Base-by-base conservation (phyloP, 148 eudicot genomes). In the Rhododendron ferrugineum region DNA sequence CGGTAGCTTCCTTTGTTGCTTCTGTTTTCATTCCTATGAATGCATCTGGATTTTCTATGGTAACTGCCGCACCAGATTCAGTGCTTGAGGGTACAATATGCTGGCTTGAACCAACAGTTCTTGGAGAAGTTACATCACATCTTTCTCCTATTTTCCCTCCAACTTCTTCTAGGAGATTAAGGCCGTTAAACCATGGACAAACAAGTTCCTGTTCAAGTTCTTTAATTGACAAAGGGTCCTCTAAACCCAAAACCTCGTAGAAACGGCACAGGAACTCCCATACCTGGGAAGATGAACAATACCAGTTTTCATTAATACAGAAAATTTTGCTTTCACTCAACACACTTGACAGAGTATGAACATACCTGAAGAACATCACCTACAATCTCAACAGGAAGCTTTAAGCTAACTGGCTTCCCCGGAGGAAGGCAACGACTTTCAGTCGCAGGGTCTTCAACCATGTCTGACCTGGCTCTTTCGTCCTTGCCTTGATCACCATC, bases 311-410 rank as follows among this genome's bases (percentile, higher is more conserved):
- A 56, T 44, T 14, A 54, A n/a, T 37, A 56, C 40, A 78, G 16
- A 26, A 18, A 79, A 40, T 64, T 18, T 20, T 66, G 40, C 72
- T 18, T 37, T 37, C 4, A 54, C 16, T 60, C 54, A 84, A 49
- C 58, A 13, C 26, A 30, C 50, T 50, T 44, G n/a, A 16, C 79
- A 56, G 49, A 28, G 56, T 23, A 72, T 30, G 42, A 64, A 78
- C 56, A 85, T 90, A 93, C 96, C 92, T 93, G 93, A 52, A 93
- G 89, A 83, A 86, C 88, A 80, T 93, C 93, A 70, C 94, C 94
- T 30, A 93, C 86, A 68, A 88, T 85, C 83, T 88, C 86, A 75
- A 88, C 78, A 32, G 94, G 92, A 76, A 93, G 88, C 85, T 91
- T 88, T 62, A 88, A 82, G 44, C 91, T 89, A 78, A 92, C 75